These are phyloP conservation scores for Podospora conica DNA, from an alignment of 495 filamentous ascomycete genomes.

Conservation along the genomic window DNA sequence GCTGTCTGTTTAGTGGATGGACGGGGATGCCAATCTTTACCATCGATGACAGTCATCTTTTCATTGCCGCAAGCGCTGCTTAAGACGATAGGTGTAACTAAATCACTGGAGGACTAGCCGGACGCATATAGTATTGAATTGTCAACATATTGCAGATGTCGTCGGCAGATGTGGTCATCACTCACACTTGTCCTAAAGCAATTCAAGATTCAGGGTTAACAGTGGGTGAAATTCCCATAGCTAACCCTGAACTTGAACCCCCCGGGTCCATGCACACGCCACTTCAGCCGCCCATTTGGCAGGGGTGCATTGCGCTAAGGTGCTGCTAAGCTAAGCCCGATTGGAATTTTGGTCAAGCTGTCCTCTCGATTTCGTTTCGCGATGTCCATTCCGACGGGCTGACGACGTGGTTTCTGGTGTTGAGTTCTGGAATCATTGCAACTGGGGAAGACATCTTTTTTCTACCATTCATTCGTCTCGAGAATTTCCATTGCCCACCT, in stretches of 20 bases:
- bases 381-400: not conserved
- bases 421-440: not conserved
- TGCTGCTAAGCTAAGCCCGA: not conserved
- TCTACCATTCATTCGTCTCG: not conserved
- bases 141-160: not conserved
- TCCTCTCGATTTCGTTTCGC: conserved; percentile 16
- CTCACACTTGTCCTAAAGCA: not conserved
- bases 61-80: not conserved
- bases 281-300: not conserved
- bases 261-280: not conserved
- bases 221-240: not conserved
- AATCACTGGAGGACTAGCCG: not conserved
- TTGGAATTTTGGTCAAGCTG: conserved; percentile 21
- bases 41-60: not conserved
- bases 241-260: not conserved
- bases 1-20: not conserved
- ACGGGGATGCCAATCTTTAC: not conserved
- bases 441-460: not conserved
- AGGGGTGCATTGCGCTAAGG: not conserved
- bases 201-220: not conserved
- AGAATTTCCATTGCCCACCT: not conserved
- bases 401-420: not conserved
- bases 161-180: not conserved
- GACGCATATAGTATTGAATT: no score
- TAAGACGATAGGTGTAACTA: not conserved